Evolutionary conservation across 2,329 filamentous ascomycete species (phyloP).

Genomic region (Apiospora phragmitis): DNA sequence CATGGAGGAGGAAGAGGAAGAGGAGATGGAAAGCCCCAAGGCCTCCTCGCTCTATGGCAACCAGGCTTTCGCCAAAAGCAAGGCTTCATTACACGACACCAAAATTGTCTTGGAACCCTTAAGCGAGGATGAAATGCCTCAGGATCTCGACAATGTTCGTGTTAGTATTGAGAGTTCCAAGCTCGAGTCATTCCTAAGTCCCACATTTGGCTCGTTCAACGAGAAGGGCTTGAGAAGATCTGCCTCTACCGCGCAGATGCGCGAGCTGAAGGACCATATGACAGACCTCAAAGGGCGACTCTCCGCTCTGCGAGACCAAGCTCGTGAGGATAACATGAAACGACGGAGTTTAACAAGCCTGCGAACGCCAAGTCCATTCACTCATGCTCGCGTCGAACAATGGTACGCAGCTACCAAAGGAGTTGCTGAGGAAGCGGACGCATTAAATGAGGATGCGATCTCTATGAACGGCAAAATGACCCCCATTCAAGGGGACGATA

Average conservation of each 20-base stretch:
- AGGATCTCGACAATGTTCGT: conserved; percentile 25
- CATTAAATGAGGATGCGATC: conserved; percentile 11
- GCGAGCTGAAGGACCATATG: conserved; percentile 79
- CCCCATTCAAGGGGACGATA: background rate
- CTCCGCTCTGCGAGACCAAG: conserved; percentile 74
- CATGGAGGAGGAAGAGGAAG: background rate
- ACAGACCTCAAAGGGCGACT: conserved; percentile 83
- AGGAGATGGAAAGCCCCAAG: background rate
- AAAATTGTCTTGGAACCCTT: conserved; percentile 53
- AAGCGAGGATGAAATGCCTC: conserved; percentile 50
- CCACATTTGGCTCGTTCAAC: conserved; percentile 42
- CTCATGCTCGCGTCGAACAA: conserved; percentile 62
- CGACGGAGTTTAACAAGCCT: conserved; percentile 75
- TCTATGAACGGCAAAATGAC: conserved; percentile 9
- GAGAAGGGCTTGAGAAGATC: conserved; percentile 61
- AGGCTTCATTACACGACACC: conserved; percentile 39
- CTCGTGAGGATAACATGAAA: conserved; percentile 75
- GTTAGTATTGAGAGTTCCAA: conserved; percentile 31
- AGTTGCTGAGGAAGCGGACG: conserved; percentile 22
- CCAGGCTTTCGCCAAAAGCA: conserved; percentile 28
- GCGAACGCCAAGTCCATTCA: conserved; percentile 77
- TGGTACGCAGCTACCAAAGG: conserved; percentile 43
- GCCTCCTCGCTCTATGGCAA: conserved; percentile 20
- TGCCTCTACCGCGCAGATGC: conserved; percentile 71
- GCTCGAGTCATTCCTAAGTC: conserved; percentile 43